These are phyloP conservation scores for Tillandsia leiboldiana DNA, from an alignment of 176 grass and related monocot species.

Conservation along the genomic window DNA sequence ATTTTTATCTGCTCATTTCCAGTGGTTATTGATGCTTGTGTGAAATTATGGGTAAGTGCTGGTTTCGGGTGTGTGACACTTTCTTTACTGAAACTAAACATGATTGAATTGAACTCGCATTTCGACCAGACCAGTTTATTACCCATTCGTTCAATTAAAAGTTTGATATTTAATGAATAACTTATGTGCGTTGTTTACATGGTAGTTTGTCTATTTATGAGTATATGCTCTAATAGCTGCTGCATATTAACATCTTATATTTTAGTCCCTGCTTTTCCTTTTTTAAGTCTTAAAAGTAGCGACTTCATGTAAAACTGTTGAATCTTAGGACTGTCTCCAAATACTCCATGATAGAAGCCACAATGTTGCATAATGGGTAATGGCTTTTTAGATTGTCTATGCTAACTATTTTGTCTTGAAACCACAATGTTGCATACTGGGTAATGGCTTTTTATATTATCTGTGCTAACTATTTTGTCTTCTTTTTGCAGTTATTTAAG, in stretches of 20 bases:
- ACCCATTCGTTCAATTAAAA: background rate
- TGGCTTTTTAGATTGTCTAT: too few relatives aligned
- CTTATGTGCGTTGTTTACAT: too few relatives aligned
- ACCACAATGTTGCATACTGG: background rate
- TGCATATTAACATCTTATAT: too few relatives aligned
- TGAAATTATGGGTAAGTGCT: conserved; percentile 75
- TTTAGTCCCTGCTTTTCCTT: too few relatives aligned
- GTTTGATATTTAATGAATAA: too few relatives aligned
- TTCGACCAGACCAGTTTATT: background rate
- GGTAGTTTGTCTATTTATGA: too few relatives aligned
- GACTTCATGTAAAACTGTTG: too few relatives aligned
- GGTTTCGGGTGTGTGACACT: background rate
- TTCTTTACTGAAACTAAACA: conserved; percentile 15
- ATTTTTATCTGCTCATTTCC: conserved; percentile 82
- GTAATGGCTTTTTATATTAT: conserved; percentile 2
- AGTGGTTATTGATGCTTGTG: conserved; percentile 66
- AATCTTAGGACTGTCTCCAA: too few relatives aligned
- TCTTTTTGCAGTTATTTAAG: conserved; percentile 65
- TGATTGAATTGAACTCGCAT: background rate
- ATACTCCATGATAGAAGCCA: too few relatives aligned
- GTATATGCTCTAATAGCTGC: too few relatives aligned
- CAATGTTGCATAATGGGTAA: too few relatives aligned
- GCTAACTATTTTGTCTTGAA: background rate
- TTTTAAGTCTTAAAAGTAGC: too few relatives aligned
- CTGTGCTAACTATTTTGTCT: conserved; percentile 20